phyloP scores from a whole-genome alignment of 2,329 filamentous ascomycete genomes.

The Penicillium sp. region DNA sequence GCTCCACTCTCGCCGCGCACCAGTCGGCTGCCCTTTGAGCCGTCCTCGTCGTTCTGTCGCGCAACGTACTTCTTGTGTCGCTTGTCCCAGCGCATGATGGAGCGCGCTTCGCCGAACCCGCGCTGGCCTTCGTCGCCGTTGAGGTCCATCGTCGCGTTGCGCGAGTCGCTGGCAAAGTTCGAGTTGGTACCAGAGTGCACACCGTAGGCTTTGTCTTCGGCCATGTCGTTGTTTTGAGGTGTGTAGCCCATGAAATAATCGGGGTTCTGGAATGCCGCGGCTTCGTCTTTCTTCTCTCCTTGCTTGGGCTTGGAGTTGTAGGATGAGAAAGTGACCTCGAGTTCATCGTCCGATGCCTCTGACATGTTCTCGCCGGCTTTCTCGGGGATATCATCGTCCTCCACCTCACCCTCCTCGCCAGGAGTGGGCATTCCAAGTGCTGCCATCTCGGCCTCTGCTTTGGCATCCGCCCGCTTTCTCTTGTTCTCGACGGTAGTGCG shows the following conservation, averaged over 20 bases:
- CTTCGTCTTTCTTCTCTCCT: conserved; percentile 51
- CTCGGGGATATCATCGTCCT: conserved; percentile 38
- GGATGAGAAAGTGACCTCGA: conserved; percentile 70
- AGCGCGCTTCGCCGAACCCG: conserved; percentile 73
- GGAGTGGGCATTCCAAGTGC: conserved; percentile 25
- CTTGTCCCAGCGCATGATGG: conserved; percentile 91
- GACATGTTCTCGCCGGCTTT: conserved; percentile 50
- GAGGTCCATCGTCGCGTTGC: conserved; percentile 86
- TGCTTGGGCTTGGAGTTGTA: conserved; percentile 45
- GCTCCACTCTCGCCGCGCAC: conserved; percentile 87
- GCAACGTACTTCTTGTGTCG: conserved; percentile 94
- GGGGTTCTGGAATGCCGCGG: conserved; percentile 68
- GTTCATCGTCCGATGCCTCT: conserved; percentile 59
- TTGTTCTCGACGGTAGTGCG: conserved; percentile 42
- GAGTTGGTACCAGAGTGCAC: conserved; percentile 75
- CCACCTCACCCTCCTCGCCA: conserved; percentile 34
- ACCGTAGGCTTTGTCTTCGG: conserved; percentile 89
- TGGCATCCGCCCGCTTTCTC: conserved; percentile 36
- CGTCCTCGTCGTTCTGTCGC: conserved; percentile 90
- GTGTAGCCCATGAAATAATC: conserved; percentile 98
- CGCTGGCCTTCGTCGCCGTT: conserved; percentile 79
- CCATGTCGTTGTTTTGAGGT: conserved; percentile 73
- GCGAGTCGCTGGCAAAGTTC: conserved; percentile 86
- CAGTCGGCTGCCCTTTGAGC: conserved; percentile 71
- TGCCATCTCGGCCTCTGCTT: conserved; percentile 23